Percentiles rank a stretch among this genome's conserved stretches.
phyloP scores from a whole-genome alignment of 2,329 filamentous ascomycete genomes.

The Chrysoporthe puriensis region DNA sequence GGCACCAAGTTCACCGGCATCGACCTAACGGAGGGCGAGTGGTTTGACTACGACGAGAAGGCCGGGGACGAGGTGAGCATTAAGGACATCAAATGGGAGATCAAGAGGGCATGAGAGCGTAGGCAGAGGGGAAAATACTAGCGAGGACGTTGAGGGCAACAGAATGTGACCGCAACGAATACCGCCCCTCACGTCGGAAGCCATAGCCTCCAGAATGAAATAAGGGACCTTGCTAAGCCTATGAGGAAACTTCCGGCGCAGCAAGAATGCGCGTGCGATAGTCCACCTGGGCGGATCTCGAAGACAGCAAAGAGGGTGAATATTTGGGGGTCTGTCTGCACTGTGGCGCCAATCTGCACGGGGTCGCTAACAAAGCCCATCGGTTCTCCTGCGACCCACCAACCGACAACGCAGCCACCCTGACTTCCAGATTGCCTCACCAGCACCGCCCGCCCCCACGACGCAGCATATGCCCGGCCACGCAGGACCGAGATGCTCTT shows the following conservation, averaged over 20 bases:
- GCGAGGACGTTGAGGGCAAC: neutral
- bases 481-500: constrained; percentile 21
- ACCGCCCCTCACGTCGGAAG: neutral
- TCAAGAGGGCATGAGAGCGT: constrained; percentile 64
- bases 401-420: neutral
- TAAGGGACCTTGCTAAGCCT: neutral
- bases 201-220: neutral
- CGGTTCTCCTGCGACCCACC: neutral
- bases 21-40: constrained; percentile 87
- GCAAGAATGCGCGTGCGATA: neutral
- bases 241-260: neutral
- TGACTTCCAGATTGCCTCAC: neutral
- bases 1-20: constrained; percentile 80
- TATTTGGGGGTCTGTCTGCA: neutral
- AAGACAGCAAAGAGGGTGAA: neutral
- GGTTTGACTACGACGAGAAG: constrained; percentile 99
- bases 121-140: neutral
- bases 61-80: constrained; percentile 89
- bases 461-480: neutral
- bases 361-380: neutral
- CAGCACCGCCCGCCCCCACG: neutral
- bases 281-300: neutral
- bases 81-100: constrained; percentile 85
- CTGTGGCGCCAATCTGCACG: neutral
- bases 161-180: neutral